These are phyloP conservation scores for Amphichorda felina DNA, from an alignment of 2,329 filamentous ascomycete genomes.

Conservation along the genomic window DNA sequence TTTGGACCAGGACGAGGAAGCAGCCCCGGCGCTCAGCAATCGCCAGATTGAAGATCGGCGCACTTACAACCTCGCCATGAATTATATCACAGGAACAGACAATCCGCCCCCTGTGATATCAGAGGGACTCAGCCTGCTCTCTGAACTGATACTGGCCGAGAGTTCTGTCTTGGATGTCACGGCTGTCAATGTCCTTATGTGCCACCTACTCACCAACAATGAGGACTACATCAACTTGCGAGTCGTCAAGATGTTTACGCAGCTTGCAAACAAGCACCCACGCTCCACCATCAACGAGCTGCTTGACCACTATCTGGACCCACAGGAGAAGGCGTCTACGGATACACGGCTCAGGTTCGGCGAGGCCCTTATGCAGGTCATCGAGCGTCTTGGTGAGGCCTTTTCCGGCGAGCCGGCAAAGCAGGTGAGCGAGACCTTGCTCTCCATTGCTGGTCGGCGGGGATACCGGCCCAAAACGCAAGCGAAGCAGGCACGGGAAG, in stretches of 20 bases:
- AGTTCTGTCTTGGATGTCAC: constrained; percentile 56
- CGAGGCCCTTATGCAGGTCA: constrained; percentile 52
- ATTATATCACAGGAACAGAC: constrained; percentile 49
- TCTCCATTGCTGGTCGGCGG: constrained; percentile 53
- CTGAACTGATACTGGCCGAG: constrained; percentile 38
- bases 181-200: constrained; percentile 49
- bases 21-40: constrained; percentile 24
- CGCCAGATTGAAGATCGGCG: constrained; percentile 47
- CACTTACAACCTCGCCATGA: constrained; percentile 49
- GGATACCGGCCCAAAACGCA: constrained; percentile 48
- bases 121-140: constrained; percentile 51
- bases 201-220: constrained; percentile 49
- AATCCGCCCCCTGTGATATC: constrained; percentile 55
- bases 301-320: constrained; percentile 55
- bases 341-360: constrained; percentile 58
- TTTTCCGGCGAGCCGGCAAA: constrained; percentile 42
- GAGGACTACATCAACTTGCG: constrained; percentile 63
- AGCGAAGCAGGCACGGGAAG: constrained; percentile 38
- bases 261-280: constrained; percentile 49
- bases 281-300: constrained; percentile 50
- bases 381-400: constrained; percentile 45
- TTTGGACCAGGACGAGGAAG: constrained; percentile 30
- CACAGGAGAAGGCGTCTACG: constrained; percentile 41
- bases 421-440: constrained; percentile 42
- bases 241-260: constrained; percentile 53